Percentiles rank a stretch among this genome's conserved stretches.
Conservation (phyloP, 1,284 basidiomycete genomes). For the Puccinia hordei region DNA sequence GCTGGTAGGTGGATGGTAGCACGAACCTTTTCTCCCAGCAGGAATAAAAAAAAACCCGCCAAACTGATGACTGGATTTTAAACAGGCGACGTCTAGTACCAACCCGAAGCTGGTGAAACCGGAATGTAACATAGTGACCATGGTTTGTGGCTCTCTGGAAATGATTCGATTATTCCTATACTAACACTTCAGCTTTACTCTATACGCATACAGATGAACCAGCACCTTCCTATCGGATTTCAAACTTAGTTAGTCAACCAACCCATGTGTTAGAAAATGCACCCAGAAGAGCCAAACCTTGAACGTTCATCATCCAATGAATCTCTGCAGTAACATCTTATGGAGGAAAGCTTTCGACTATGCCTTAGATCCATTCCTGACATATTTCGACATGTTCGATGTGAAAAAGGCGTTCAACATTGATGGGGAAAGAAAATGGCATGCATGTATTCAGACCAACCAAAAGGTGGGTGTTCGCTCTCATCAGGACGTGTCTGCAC, state of each 20-base stretch:
- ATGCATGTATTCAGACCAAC: neutral
- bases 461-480: neutral
- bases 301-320: neutral
- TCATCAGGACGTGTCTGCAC: too few species aligned
- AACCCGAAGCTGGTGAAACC: constrained; percentile 17
- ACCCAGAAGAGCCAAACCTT: neutral
- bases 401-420: constrained; percentile 34
- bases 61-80: neutral
- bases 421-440: neutral
- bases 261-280: neutral
- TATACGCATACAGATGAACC: constrained; percentile 5
- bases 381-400: constrained; percentile 30
- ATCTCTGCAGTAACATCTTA: constrained; percentile 18
- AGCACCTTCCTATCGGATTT: neutral
- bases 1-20: neutral
- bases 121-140: constrained; percentile 21
- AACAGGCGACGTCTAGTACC: neutral
- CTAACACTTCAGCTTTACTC: neutral
- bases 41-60: neutral
- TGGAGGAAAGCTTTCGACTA: constrained; percentile 21
- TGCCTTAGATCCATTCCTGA: neutral
- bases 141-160: neutral
- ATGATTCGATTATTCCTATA: neutral
- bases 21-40: neutral
- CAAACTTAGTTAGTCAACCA: constrained; percentile 15